phyloP scores from a whole-genome alignment of 2,329 filamentous ascomycete genomes.

The Cordyceps militaris region DNA sequence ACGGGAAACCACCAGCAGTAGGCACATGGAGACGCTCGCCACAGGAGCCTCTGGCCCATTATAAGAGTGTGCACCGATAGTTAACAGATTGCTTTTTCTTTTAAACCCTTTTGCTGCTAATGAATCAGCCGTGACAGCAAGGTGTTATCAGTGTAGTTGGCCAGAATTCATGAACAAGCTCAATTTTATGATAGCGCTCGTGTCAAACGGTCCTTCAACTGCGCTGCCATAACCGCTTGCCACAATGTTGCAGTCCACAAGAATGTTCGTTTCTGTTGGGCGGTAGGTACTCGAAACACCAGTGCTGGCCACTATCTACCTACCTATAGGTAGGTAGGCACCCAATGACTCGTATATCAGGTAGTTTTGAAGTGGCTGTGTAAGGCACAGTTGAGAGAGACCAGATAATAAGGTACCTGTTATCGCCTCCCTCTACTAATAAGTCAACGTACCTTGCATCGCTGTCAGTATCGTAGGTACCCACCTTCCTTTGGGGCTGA shows the following conservation, averaged over 20 bases:
- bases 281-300: not conserved
- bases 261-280: not conserved
- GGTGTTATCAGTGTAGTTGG: not conserved
- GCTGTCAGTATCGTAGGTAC: no score
- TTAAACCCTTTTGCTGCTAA: not conserved
- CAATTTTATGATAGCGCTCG: not conserved
- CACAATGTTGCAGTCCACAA: no score
- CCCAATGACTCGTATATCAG: no score
- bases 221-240: not conserved
- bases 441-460: no score
- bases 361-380: no score
- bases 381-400: no score
- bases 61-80: slow-evolving; percentile 5
- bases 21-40: not conserved
- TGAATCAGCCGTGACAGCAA: not conserved
- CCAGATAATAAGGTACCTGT: no score
- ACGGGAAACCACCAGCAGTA: not conserved
- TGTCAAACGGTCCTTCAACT: not conserved
- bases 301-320: not conserved
- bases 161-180: no score
- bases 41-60: not conserved
- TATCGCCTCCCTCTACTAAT: no score
- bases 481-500: no score
- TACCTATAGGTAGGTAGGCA: no score
- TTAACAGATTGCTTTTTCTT: slow-evolving; percentile 7